Base-by-base conservation (phyloP, 1,284 basidiomycete species). In the Malassezia yamatoensis region DNA sequence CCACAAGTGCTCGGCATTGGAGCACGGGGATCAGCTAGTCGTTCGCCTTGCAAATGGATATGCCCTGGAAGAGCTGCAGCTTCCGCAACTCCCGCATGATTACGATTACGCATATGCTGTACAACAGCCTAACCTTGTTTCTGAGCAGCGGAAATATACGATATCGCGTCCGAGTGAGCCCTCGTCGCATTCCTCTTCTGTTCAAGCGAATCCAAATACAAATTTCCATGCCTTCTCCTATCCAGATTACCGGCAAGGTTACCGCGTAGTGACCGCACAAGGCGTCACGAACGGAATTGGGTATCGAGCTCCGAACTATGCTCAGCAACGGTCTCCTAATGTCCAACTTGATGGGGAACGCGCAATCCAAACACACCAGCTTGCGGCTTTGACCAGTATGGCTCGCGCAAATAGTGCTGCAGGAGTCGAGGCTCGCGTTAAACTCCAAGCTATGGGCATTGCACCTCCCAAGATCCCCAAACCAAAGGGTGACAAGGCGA, bases 1-100 rank as follows among this genome's bases (percentile, higher is more conserved):
- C 44, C 67, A 71, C 63, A 68, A 72, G 34, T 74, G 72, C 59
- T 62, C 59, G 8, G 58, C 71, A 15, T 61, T 74, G 50, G 72
- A 74, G 47, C 53, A 68, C 37, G 70, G 70, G 8, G 72, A 74
- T 43, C 62, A 66, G 57, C 59, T 74, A 13, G 54, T 69, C 29
- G 60, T 72, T 11, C 60, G 63, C 16, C 59, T 72, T 43, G 59
- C 55, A 16, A 45, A 50, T 2, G 56, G 58, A 13, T 60, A 64
- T 43, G 47, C 56, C 1, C 24, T 72, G 2, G 35, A 59, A 2
- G 67, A 70, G 37, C 61, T 72, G 32, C 58, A 65, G 54, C 61
- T 72, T 43, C 70, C 70, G 2, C 59, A 66, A 35, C 59, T 71
- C 1, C 49, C 51, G 15, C 16, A 61, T 0, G 48, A 34, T 16